Percentiles rank a stretch among this genome's conserved stretches.
Evolutionary conservation across 2,329 filamentous ascomycete species (phyloP).

Genomic region (Ophidiomyces ophidiicola): DNA sequence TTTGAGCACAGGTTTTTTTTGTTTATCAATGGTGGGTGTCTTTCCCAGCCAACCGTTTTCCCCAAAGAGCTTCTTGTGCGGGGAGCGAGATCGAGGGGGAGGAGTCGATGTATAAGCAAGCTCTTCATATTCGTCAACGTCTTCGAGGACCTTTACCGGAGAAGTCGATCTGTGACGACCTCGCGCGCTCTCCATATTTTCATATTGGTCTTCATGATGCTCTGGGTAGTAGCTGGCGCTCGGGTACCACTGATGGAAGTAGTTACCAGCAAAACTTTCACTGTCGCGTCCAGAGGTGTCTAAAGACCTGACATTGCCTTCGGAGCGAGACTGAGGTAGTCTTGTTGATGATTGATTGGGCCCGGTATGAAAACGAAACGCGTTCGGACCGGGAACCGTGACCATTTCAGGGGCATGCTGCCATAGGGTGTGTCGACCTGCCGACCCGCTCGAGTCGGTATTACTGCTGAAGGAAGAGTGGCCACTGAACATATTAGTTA

Average conservation of each 20-base stretch:
- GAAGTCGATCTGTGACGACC: constrained; percentile 13
- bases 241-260: constrained; percentile 10
- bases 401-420: constrained; percentile 14
- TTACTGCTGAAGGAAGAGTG: constrained; percentile 21
- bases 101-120: constrained; percentile 14
- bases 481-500: constrained; percentile 14
- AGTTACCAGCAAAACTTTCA: not conserved
- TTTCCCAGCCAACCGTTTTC: constrained; percentile 31
- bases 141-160: constrained; percentile 19
- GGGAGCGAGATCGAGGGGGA: constrained; percentile 21
- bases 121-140: constrained; percentile 19
- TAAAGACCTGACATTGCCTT: constrained; percentile 16
- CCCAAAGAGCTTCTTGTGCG: constrained; percentile 35
- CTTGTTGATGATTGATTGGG: constrained; percentile 12
- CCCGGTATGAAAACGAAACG: constrained; percentile 16
- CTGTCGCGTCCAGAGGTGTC: constrained; percentile 9
- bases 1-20: constrained; percentile 25
- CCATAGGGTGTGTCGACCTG: constrained; percentile 19
- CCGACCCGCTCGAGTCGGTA: constrained; percentile 19
- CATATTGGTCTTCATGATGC: constrained; percentile 7
- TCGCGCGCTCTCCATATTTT: constrained; percentile 10
- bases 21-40: constrained; percentile 24
- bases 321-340: constrained; percentile 18
- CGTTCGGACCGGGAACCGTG: constrained; percentile 12
- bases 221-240: constrained; percentile 4